These are phyloP conservation scores for Bruguiera parviflora DNA, from an alignment of 345 rosid species.

Conservation along the genomic window DNA sequence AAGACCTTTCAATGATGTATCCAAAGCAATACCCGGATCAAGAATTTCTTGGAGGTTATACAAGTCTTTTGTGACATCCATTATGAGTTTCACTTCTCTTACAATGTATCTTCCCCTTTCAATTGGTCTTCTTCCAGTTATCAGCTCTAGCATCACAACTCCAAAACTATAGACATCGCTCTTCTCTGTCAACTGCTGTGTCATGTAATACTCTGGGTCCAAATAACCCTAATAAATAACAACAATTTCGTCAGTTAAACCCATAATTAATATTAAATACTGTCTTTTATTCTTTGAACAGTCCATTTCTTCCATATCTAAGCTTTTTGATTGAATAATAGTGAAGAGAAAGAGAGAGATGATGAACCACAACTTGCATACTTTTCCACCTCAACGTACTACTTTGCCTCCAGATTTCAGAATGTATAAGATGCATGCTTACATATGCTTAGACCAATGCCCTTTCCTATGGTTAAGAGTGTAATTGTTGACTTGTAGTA, in stretches of 20 bases:
- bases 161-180: slow-evolving; percentile 96
- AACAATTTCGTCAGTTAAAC: neutral
- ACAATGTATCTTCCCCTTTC: slow-evolving; percentile 82
- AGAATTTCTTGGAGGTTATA: slow-evolving; percentile 63
- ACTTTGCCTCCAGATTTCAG: too few species aligned
- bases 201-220: slow-evolving; percentile 98
- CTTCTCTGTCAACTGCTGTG: slow-evolving; percentile 82
- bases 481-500: too few species aligned
- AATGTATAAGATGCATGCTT: too few species aligned
- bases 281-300: neutral
- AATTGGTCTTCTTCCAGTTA: slow-evolving; percentile 69
- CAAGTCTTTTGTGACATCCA: slow-evolving; percentile 53
- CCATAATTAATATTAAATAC: too few species aligned
- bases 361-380: too few species aligned
- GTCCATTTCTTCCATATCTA: neutral
- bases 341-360: too few species aligned
- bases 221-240: slow-evolving; percentile 58
- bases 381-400: too few species aligned
- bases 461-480: too few species aligned
- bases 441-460: too few species aligned
- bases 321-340: neutral
- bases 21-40: slow-evolving; percentile 55
- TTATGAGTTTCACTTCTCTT: slow-evolving; percentile 53
- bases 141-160: slow-evolving; percentile 73
- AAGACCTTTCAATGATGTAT: slow-evolving; percentile 48